Percentiles rank a stretch among this genome's conserved stretches.
These are phyloP conservation scores for Dissophora globulifera DNA, from an alignment of 192 early-diverging fungal genomes.

Conservation along the genomic window DNA sequence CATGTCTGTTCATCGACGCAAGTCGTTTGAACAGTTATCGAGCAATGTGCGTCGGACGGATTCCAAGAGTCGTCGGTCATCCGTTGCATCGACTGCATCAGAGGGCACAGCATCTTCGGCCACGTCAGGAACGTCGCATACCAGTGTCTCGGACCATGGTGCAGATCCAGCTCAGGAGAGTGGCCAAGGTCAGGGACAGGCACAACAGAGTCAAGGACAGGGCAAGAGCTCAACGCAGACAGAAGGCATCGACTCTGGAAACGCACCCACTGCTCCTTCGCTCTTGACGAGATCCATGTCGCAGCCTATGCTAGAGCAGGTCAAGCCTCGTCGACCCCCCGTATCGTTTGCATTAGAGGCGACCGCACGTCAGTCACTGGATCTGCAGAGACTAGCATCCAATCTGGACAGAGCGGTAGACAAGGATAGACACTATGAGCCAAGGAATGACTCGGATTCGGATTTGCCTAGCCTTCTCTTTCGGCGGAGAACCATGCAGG, in stretches of 20 bases:
- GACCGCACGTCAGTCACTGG: conserved; percentile 30
- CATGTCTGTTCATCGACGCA: conserved; percentile 22
- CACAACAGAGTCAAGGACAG: neutral
- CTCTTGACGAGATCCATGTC: conserved; percentile 23
- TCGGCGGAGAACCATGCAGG: conserved; percentile 38
- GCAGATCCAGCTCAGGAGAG: neutral
- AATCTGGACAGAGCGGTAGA: conserved; percentile 28
- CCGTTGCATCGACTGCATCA: conserved; percentile 43
- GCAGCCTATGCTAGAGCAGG: conserved; percentile 17
- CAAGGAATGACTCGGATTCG: conserved; percentile 32
- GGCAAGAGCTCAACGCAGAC: neutral
- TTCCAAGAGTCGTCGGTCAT: conserved; percentile 20
- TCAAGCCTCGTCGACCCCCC: conserved; percentile 2
- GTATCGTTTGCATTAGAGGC: conserved; percentile 17
- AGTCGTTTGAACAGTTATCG: conserved; percentile 32
- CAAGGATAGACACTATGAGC: conserved; percentile 3
- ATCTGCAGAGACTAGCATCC: conserved; percentile 17
- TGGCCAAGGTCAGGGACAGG: neutral
- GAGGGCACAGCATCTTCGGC: conserved; percentile 23
- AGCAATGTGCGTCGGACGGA: conserved; percentile 1
- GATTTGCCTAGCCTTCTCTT: conserved; percentile 34
- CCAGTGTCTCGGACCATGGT: conserved; percentile 16
- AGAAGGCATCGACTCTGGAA: conserved; percentile 20
- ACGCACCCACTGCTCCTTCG: neutral
- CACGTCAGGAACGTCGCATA: conserved; percentile 15